Evolutionary conservation across 2,329 filamentous ascomycete species (phyloP).

Genomic region (Cercospora citrullina): DNA sequence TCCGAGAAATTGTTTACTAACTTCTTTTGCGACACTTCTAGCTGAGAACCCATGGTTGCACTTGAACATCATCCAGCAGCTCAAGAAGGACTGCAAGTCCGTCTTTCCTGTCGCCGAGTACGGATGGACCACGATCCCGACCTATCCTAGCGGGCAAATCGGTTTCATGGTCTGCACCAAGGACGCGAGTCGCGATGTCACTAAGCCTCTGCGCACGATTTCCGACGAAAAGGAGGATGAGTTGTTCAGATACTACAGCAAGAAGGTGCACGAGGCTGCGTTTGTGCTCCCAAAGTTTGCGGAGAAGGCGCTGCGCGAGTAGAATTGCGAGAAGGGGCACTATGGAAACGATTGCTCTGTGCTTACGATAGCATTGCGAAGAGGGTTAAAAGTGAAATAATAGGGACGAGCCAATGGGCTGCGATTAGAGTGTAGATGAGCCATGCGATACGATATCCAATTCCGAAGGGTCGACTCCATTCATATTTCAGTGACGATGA

Average conservation of each 20-base stretch:
- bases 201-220: slow-evolving; percentile 80
- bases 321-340: not conserved
- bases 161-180: slow-evolving; percentile 99
- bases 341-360: not conserved
- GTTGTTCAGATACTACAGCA: slow-evolving; percentile 95
- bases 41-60: slow-evolving; percentile 99
- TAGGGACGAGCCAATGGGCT: not conserved
- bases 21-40: slow-evolving; percentile 42
- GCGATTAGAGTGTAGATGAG: not conserved
- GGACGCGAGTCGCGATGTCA: slow-evolving; percentile 80
- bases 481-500: not conserved
- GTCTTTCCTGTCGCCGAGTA: slow-evolving; percentile 98
- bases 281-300: slow-evolving; percentile 95
- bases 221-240: slow-evolving; percentile 84
- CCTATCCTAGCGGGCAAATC: slow-evolving; percentile 98
- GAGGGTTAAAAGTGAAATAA: not conserved
- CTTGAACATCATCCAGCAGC: slow-evolving; percentile 85
- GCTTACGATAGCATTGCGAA: not conserved
- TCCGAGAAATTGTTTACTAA: slow-evolving; percentile 27
- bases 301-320: slow-evolving; percentile 62
- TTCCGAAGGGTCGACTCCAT: not conserved
- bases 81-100: slow-evolving; percentile 95
- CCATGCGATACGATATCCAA: not conserved
- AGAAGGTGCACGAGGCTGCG: slow-evolving; percentile 90
- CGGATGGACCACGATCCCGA: slow-evolving; percentile 98